Evolutionary conservation across 805 yeast species (phyloP).

Genomic region (Sugiyamaella floridensis): DNA sequence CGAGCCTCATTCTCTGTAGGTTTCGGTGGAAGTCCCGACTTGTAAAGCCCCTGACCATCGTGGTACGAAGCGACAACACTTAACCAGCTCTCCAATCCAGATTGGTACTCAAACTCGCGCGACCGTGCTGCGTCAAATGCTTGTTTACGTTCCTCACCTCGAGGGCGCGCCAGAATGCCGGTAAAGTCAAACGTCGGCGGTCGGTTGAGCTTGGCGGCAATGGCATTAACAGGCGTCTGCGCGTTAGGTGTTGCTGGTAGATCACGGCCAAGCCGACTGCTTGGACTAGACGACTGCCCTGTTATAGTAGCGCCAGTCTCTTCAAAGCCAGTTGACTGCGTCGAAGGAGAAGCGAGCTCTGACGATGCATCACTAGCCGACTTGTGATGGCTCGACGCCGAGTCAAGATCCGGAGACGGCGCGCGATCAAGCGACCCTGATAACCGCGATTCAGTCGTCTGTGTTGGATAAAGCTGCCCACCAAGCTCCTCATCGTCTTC

Average conservation of each 20-base stretch:
- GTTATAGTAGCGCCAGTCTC: neutral
- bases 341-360: neutral
- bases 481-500: constrained; percentile 2
- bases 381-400: neutral
- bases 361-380: neutral
- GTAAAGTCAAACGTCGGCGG: constrained; percentile 30
- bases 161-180: constrained; percentile 24
- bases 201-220: constrained; percentile 21
- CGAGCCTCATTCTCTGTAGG: constrained; percentile 17
- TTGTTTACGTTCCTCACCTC: constrained; percentile 24
- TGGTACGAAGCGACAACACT: constrained; percentile 11
- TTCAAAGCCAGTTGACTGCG: neutral
- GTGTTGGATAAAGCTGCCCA: neutral
- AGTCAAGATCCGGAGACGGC: neutral
- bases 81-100: constrained; percentile 32
- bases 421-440: neutral
- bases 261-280: neutral
- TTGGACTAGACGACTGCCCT: neutral
- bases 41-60: constrained; percentile 17
- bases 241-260: neutral
- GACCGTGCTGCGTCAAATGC: constrained; percentile 25
- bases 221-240: neutral
- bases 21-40: constrained; percentile 27
- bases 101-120: constrained; percentile 29
- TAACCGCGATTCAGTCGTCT: neutral